Evolutionary conservation across 768 basidiomycete species (phyloP).

Genomic region (Clathrus columnatus): DNA sequence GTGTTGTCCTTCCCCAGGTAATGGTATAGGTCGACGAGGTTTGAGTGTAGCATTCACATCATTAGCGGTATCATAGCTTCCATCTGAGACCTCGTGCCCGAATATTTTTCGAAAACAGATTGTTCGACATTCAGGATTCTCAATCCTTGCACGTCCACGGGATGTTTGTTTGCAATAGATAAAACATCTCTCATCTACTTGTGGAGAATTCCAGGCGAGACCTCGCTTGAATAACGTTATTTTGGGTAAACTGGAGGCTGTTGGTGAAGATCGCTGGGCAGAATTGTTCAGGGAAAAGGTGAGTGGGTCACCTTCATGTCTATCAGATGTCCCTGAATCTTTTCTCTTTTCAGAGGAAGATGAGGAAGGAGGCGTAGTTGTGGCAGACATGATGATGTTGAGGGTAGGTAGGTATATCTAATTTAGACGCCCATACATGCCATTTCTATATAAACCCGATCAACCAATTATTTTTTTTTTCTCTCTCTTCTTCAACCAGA

Average conservation of each 20-base stretch:
- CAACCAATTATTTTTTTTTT: background rate
- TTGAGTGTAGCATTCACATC: constrained; percentile 3
- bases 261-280: background rate
- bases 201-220: constrained; percentile 33
- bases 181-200: constrained; percentile 56
- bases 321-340: background rate
- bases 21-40: constrained; percentile 1
- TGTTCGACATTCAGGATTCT: constrained; percentile 47
- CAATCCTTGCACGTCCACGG: constrained; percentile 39
- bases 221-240: constrained; percentile 1
- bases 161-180: constrained; percentile 54
- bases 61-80: constrained; percentile 6
- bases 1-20: constrained; percentile 7
- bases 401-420: background rate
- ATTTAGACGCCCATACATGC: background rate
- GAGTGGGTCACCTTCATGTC: background rate
- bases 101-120: constrained; percentile 60
- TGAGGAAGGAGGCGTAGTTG: background rate
- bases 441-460: constrained; percentile 1
- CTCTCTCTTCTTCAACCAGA: background rate
- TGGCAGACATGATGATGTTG: background rate
- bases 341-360: background rate
- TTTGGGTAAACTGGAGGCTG: background rate
- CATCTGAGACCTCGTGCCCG: constrained; percentile 47
- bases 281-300: background rate